Evolutionary conservation across 805 yeast genomes (phyloP).

Genomic region (Candida coleopterorum): DNA sequence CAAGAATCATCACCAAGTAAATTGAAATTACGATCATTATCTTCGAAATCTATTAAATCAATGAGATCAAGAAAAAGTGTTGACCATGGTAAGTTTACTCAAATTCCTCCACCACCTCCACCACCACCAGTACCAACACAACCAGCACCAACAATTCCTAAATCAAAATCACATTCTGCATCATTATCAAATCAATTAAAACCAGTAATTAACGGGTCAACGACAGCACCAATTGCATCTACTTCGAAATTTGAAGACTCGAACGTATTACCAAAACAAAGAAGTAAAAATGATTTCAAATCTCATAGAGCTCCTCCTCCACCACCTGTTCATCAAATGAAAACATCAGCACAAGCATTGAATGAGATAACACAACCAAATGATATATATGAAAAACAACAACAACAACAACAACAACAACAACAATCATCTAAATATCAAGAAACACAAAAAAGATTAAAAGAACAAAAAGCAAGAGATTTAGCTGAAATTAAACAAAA

Average conservation of each 20-base stretch:
- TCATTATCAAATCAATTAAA: conserved; percentile 29
- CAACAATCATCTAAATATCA: conserved; percentile 6
- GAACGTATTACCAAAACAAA: conserved; percentile 13
- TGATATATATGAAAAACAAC: conserved; percentile 2
- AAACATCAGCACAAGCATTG: conserved; percentile 16
- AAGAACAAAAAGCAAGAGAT: conserved; percentile 7
- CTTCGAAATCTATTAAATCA: conserved; percentile 34
- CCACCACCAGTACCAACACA: conserved; percentile 21
- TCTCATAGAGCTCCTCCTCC: conserved; percentile 41
- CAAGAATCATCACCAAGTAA: conserved; percentile 6
- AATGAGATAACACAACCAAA: conserved; percentile 12
- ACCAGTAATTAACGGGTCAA: conserved; percentile 16
- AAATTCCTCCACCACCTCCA: conserved; percentile 15
- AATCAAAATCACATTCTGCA: conserved; percentile 37
- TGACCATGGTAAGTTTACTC: conserved; percentile 9
- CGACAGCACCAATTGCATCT: conserved; percentile 35
- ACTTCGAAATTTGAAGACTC: conserved; percentile 24
- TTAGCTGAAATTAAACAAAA: conserved; percentile 3
- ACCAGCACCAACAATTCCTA: conserved; percentile 37
- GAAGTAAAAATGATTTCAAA: conserved; percentile 23
- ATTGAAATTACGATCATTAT: conserved; percentile 24
- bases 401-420: too few relatives aligned
- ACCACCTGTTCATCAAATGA: conserved; percentile 24
- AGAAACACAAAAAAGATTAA: conserved; percentile 7
- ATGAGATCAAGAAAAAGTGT: conserved; percentile 24